These are phyloP conservation scores for Agaricales sp. DNA, from an alignment of 1,284 basidiomycete genomes.

Conservation along the genomic window DNA sequence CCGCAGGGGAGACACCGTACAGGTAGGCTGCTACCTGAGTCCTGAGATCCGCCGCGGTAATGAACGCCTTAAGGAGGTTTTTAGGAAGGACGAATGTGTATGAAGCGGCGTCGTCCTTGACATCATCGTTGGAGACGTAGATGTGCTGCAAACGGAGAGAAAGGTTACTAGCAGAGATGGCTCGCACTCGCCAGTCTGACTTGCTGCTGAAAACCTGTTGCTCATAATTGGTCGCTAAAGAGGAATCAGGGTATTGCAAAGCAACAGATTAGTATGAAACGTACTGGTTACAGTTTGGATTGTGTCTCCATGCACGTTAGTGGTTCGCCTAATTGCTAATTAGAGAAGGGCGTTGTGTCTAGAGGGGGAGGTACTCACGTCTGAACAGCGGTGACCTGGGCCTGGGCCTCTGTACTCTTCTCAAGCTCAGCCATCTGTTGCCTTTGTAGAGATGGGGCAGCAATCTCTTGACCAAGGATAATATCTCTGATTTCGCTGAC, in stretches of 20 bases:
- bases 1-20: slow-evolving; percentile 87
- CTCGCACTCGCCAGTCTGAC: slow-evolving; percentile 97
- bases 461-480: slow-evolving; percentile 96
- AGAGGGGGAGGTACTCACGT: slow-evolving; percentile 38
- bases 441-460: slow-evolving; percentile 84
- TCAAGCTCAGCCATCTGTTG: slow-evolving; percentile 99
- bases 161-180: slow-evolving; percentile 93
- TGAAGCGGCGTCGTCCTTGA: slow-evolving; percentile 92
- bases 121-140: slow-evolving; percentile 98
- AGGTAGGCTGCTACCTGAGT: slow-evolving; percentile 94
- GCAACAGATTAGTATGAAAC: slow-evolving; percentile 18
- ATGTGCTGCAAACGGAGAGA: slow-evolving; percentile 95
- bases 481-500: slow-evolving; percentile 95
- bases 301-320: slow-evolving; percentile 95
- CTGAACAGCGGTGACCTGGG: slow-evolving; percentile 94
- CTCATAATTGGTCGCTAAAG: slow-evolving; percentile 87
- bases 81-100: slow-evolving; percentile 96
- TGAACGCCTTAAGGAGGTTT: slow-evolving; percentile 94
- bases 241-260: slow-evolving; percentile 7
- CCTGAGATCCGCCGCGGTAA: slow-evolving; percentile 87
- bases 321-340: slow-evolving; percentile 64
- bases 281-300: slow-evolving; percentile 91
- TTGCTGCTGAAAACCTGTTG: slow-evolving; percentile 97
- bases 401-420: slow-evolving; percentile 89
- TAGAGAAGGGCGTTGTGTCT: slow-evolving; percentile 10